Evolutionary conservation across 371 early-diverging fungal species (phyloP).

Genomic region (Rhizopus sp.): DNA sequence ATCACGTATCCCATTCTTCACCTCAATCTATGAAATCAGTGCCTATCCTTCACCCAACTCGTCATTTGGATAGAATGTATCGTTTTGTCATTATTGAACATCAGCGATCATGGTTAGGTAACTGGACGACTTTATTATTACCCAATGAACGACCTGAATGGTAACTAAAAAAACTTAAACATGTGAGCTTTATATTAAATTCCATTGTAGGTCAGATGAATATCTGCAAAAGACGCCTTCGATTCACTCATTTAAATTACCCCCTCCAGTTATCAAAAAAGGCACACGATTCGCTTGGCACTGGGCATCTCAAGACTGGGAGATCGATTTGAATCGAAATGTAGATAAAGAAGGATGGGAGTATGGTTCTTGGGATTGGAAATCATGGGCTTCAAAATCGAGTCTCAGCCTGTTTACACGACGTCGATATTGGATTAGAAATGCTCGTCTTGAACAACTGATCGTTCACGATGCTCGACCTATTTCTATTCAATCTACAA

Average conservation of each 20-base stretch:
- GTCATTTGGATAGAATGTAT: constrained; percentile 13
- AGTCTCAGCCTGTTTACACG: constrained; percentile 22
- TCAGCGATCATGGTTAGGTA: constrained; percentile 27
- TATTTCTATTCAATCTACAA: neutral
- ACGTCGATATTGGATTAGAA: constrained; percentile 26
- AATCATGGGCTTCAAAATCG: constrained; percentile 10
- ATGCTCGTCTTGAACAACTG: constrained; percentile 17
- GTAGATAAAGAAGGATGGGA: constrained; percentile 28
- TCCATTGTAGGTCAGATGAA: constrained; percentile 24
- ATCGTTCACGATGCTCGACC: neutral
- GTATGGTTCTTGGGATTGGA: constrained; percentile 28
- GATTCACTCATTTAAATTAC: constrained; percentile 18
- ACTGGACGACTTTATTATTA: constrained; percentile 12
- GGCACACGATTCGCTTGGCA: constrained; percentile 17
- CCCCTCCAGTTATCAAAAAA: constrained; percentile 14
- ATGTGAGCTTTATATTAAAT: neutral
- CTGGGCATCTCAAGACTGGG: constrained; percentile 24
- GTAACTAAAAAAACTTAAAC: too few relatives aligned
- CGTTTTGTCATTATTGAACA: constrained; percentile 23
- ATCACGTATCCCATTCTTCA: constrained; percentile 9
- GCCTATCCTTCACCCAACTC: neutral
- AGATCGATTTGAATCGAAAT: constrained; percentile 17
- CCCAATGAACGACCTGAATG: constrained; percentile 25
- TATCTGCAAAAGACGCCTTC: constrained; percentile 22
- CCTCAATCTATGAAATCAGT: neutral